Conservation (phyloP, 169 alveolate species). For the Haemoproteus tartakovskyi region DNA sequence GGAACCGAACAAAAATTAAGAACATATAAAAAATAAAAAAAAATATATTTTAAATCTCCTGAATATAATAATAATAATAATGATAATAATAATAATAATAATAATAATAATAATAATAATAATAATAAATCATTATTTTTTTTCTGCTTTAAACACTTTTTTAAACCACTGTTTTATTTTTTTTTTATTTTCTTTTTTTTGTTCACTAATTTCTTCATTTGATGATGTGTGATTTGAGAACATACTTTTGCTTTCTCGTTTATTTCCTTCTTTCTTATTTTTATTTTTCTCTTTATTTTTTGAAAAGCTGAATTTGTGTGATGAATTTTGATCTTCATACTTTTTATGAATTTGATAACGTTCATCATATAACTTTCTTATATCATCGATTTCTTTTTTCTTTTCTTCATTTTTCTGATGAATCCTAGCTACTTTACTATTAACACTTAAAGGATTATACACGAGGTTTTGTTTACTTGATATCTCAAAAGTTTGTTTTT, state of each 20-base stretch:
- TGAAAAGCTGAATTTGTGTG: neutral
- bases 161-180: constrained; percentile 44
- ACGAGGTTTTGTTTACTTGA: constrained; percentile 4
- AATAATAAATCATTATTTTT: too few species aligned
- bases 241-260: neutral
- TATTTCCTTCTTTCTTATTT: neutral
- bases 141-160: constrained; percentile 46
- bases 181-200: constrained; percentile 22
- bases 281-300: neutral
- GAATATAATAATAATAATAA: too few species aligned
- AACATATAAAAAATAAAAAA: too few species aligned
- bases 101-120: too few species aligned
- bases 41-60: too few species aligned
- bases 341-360: constrained; percentile 24
- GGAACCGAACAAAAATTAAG: too few species aligned
- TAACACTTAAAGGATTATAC: too few species aligned
- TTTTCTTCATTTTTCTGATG: constrained; percentile 31
- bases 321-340: neutral
- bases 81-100: too few species aligned
- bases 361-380: constrained; percentile 44
- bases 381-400: constrained; percentile 41
- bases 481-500: constrained; percentile 18
- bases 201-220: neutral
- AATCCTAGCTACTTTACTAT: constrained; percentile 16
- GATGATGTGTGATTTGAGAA: neutral